phyloP scores from a whole-genome alignment of 129 eudicot species.

The carrot (Daucus carota) region DNA sequence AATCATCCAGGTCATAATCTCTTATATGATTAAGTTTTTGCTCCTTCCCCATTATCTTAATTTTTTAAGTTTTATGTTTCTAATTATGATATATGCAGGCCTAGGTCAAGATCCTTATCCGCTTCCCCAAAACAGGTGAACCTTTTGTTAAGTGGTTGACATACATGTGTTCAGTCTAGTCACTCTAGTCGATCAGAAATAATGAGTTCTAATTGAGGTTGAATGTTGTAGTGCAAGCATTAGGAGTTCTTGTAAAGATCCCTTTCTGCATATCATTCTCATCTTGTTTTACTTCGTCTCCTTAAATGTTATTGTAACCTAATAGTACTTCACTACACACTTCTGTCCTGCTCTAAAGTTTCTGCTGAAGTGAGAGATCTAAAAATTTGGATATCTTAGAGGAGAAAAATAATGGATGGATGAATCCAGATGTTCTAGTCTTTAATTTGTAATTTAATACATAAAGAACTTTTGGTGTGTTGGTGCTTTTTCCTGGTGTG shows the following conservation, averaged over 20 bases:
- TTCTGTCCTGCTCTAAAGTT: neutral
- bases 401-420: neutral
- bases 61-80: neutral
- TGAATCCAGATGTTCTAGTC: no score
- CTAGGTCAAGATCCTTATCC: constrained; percentile 53
- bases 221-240: neutral
- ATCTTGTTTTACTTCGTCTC: neutral
- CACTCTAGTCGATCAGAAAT: neutral
- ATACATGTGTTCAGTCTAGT: neutral
- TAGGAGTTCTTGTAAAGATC: neutral
- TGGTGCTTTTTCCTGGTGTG: neutral
- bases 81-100: constrained; percentile 17
- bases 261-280: neutral
- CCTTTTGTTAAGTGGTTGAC: neutral
- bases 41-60: neutral
- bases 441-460: neutral
- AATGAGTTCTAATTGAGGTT: neutral
- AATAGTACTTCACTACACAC: neutral
- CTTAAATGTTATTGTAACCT: neutral
- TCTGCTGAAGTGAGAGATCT: neutral
- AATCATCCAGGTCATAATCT: neutral
- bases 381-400: neutral
- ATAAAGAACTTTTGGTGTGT: neutral
- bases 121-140: constrained; percentile 63
- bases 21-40: neutral